Evolutionary conservation across 2,329 filamentous ascomycete species (phyloP), one percentile per base, ranked within the genome.

Genomic region (Fusarium circinatum): DNA sequence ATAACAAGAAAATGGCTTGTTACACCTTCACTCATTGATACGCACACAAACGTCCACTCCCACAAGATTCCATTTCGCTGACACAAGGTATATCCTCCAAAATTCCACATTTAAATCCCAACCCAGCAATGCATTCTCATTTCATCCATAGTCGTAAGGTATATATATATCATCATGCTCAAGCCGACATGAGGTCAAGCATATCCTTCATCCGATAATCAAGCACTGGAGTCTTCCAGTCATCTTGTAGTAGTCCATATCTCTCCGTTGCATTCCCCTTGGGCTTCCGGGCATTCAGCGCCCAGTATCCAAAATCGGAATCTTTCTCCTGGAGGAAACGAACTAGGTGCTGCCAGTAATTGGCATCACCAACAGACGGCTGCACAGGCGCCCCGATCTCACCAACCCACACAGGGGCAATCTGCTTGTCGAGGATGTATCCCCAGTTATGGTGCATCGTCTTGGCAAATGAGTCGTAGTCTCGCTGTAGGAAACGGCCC

Each of bases 271-370:
- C 85, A 79, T 90, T 85, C 42, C 87, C 83, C 65, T 85, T 85
- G 15, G 90, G 88, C 80, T 93, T 93, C 52, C 89, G 84, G 44
- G 91, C 89, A 81, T 93, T 93, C 73, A 93, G 79, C 22, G 91
- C 91, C 91, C 91, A 93, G 80, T 93, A 93, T 12, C 88, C 91
- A 83, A 91, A 92, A 75, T 92, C 90, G 15, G 89, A 89, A 75
- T 92, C 89, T 57, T 89, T 80, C 6, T 83, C 80, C 76, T 86
- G 86, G 65, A 93, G 83, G 79, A 87, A 91, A 34, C 84, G 84
- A 82, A 92, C 83, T 79, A 93, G 80, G 78, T 92, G 89, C 48
- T 82, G 81, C 91, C 91, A 93, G 82, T 93, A 93, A 76, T 91
- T 90, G 62, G 84, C 84, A 72, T 91, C 89, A 13, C 89, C 89